Evolutionary conservation across 371 early-diverging fungal genomes (phyloP).

Genomic region (Mortierella sp.): DNA sequence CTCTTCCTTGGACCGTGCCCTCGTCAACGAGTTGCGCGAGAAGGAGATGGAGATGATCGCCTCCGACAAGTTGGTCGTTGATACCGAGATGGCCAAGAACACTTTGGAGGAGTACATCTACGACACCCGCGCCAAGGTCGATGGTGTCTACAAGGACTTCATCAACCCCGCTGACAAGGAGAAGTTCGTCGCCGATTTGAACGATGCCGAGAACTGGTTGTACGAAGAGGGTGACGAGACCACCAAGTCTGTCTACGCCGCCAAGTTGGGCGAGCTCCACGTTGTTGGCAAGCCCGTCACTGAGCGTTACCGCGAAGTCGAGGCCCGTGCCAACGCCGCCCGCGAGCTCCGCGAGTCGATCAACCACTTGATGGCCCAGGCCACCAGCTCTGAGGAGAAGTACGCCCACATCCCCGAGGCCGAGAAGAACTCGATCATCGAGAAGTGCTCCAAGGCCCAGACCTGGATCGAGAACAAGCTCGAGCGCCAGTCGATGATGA

Average conservation of each 20-base stretch:
- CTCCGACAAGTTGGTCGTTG: slow-evolving; percentile 90
- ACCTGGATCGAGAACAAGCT: slow-evolving; percentile 91
- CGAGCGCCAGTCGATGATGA: slow-evolving; percentile 77
- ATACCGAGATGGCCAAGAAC: slow-evolving; percentile 97
- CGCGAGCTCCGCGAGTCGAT: slow-evolving; percentile 84
- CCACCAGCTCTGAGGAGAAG: slow-evolving; percentile 83
- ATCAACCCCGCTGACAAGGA: slow-evolving; percentile 81
- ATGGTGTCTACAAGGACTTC: slow-evolving; percentile 79
- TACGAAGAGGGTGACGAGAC: slow-evolving; percentile 97
- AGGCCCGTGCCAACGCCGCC: slow-evolving; percentile 88
- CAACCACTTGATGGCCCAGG: slow-evolving; percentile 78
- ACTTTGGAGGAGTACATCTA: slow-evolving; percentile 98
- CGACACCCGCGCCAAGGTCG: slow-evolving; percentile 92
- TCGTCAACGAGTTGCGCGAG: slow-evolving; percentile 77
- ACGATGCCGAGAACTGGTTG: slow-evolving; percentile 95
- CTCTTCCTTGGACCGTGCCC: slow-evolving; percentile 67
- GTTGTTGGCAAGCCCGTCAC: slow-evolving; percentile 87
- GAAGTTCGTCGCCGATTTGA: slow-evolving; percentile 77
- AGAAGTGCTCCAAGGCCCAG: slow-evolving; percentile 81
- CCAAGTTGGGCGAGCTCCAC: slow-evolving; percentile 87
- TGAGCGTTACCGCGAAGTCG: slow-evolving; percentile 86
- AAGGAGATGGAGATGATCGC: slow-evolving; percentile 90
- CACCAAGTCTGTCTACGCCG: slow-evolving; percentile 88
- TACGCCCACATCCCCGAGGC: slow-evolving; percentile 90
- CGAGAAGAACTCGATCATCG: slow-evolving; percentile 87